Percentiles rank a stretch among this genome's conserved stretches.
Evolutionary conservation across 2,329 filamentous ascomycete genomes (phyloP).

Genomic region (Microcera coccophila): DNA sequence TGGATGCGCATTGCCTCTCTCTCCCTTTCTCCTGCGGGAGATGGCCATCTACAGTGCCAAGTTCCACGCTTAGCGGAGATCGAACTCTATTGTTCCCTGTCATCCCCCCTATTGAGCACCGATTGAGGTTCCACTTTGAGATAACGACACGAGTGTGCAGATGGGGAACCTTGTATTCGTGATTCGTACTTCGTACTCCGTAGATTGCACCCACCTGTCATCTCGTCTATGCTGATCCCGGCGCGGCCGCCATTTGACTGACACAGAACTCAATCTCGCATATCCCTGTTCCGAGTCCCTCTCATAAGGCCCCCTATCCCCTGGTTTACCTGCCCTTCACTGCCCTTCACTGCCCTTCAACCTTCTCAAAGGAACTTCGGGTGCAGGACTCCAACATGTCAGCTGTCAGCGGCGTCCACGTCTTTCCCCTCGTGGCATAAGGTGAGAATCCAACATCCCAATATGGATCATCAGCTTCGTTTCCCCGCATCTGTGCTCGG

Average conservation of each 20-base stretch:
- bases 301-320: not conserved
- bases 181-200: too few relatives aligned
- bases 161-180: too few relatives aligned
- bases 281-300: not conserved
- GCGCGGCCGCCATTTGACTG: not conserved
- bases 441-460: not conserved
- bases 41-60: too few relatives aligned
- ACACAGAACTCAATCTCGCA: slow-evolving; percentile 1
- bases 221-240: too few relatives aligned
- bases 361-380: not conserved
- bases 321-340: not conserved
- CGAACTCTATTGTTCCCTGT: too few relatives aligned
- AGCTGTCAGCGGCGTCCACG: not conserved
- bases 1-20: too few relatives aligned
- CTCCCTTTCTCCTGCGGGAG: too few relatives aligned
- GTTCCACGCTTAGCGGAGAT: too few relatives aligned
- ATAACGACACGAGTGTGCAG: too few relatives aligned
- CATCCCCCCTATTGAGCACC: too few relatives aligned
- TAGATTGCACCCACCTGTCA: too few relatives aligned
- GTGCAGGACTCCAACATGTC: not conserved
- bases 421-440: not conserved
- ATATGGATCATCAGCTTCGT: not conserved
- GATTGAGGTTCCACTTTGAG: too few relatives aligned
- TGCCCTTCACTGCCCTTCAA: not conserved
- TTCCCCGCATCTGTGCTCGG: not conserved